Evolutionary conservation across 2,329 filamentous ascomycete species (phyloP).

Genomic region (Pezicula radicicola): DNA sequence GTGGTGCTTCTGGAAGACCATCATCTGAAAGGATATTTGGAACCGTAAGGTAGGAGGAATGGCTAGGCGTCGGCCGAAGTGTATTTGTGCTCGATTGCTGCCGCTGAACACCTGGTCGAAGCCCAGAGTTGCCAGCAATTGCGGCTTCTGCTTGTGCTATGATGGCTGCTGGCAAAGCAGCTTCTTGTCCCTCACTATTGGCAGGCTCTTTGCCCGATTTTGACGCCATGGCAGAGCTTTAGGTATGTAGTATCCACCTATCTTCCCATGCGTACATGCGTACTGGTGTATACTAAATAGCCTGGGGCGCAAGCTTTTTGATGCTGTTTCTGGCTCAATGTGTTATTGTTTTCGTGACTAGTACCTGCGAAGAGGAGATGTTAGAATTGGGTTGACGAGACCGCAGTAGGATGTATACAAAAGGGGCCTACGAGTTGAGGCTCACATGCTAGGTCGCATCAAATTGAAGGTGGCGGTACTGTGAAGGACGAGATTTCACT

Average conservation of each 20-base stretch:
- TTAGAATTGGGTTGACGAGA: too few relatives aligned
- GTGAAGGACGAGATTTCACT: too few relatives aligned
- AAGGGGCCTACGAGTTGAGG: too few relatives aligned
- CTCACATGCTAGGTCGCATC: too few relatives aligned
- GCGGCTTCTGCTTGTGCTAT: conserved; percentile 13
- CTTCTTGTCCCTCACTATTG: conserved; percentile 24
- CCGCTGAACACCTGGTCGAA: neutral
- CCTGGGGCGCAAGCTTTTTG: too few relatives aligned
- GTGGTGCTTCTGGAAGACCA: conserved; percentile 33
- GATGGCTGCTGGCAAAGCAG: conserved; percentile 4
- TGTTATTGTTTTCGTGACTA: too few relatives aligned
- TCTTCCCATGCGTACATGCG: too few relatives aligned
- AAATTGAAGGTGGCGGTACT: too few relatives aligned
- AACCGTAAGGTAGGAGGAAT: conserved; percentile 11
- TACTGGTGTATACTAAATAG: too few relatives aligned
- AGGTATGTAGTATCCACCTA: neutral
- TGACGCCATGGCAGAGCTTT: neutral
- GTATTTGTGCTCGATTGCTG: neutral
- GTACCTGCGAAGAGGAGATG: too few relatives aligned
- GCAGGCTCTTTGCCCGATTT: neutral
- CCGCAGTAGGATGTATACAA: too few relatives aligned
- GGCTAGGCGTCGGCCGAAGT: neutral
- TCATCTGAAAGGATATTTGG: conserved; percentile 14
- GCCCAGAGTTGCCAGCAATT: conserved; percentile 4
- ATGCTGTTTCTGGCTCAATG: too few relatives aligned